These are phyloP conservation scores for Adenanthera pavonina DNA, from an alignment of 306 rosid genomes.

Conservation along the genomic window DNA sequence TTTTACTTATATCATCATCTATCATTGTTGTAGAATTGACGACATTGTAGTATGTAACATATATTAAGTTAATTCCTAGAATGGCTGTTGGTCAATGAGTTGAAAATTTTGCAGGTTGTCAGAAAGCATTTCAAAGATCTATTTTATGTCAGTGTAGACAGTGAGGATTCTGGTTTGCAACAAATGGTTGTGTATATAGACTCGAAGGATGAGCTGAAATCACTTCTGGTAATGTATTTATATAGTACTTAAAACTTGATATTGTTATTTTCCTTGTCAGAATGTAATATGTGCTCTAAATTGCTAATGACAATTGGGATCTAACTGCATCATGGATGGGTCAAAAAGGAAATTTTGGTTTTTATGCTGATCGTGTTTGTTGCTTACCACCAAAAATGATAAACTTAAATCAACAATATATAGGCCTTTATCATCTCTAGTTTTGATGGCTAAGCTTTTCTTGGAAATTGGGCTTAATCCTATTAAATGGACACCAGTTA, in stretches of 20 bases:
- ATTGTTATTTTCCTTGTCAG: constrained; percentile 19
- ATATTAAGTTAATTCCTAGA: constrained; percentile 10
- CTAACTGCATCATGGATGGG: constrained; percentile 4
- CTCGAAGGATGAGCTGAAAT: constrained; percentile 68
- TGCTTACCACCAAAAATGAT: background rate
- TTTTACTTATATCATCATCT: constrained; percentile 26
- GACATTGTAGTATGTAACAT: constrained; percentile 2
- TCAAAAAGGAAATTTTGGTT: background rate
- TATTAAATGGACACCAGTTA: constrained; percentile 10
- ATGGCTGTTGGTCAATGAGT: constrained; percentile 40
- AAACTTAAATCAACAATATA: constrained; percentile 6
- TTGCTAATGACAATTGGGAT: constrained; percentile 18
- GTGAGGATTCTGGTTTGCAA: constrained; percentile 57
- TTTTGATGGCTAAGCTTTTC: constrained; percentile 31
- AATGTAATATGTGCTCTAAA: constrained; percentile 29
- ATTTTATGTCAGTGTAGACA: constrained; percentile 54
- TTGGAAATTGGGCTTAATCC: constrained; percentile 1
- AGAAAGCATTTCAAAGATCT: constrained; percentile 74
- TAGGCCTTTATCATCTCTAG: constrained; percentile 18
- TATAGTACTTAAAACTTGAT: constrained; percentile 25
- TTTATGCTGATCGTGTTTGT: background rate
- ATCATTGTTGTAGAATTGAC: constrained; percentile 11
- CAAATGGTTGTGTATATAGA: constrained; percentile 70
- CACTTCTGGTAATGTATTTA: constrained; percentile 64
- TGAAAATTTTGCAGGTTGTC: constrained; percentile 73